These are phyloP conservation scores for Passalora sequoiae DNA, from an alignment of 2,329 filamentous ascomycete genomes.

Conservation along the genomic window DNA sequence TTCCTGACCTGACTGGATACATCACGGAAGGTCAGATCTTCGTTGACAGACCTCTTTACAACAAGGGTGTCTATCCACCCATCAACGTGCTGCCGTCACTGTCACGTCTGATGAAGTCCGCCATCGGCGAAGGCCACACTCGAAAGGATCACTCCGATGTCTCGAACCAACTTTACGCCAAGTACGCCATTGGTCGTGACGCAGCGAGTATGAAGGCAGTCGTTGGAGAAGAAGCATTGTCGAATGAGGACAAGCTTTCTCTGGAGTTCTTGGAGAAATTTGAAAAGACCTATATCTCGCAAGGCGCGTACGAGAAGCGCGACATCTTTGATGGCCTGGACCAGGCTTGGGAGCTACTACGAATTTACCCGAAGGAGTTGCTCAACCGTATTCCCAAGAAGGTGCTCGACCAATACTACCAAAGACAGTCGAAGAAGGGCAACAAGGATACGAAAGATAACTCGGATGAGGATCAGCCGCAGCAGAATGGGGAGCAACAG, in stretches of 20 bases:
- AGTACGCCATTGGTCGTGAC: constrained; percentile 98
- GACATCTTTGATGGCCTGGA: constrained; percentile 91
- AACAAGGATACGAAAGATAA: constrained; percentile 45
- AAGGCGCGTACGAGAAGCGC: constrained; percentile 87
- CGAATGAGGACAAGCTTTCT: constrained; percentile 92
- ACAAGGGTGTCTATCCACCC: constrained; percentile 96
- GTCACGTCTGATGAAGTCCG: constrained; percentile 99
- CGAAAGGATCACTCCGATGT: constrained; percentile 96
- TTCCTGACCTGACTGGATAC: constrained; percentile 97
- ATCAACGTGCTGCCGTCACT: constrained; percentile 98
- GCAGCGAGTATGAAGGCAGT: constrained; percentile 99
- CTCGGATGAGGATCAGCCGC: constrained; percentile 23
- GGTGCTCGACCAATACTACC: constrained; percentile 50
- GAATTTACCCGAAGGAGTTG: constrained; percentile 96
- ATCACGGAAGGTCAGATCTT: constrained; percentile 99
- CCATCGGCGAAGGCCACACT: constrained; percentile 95
- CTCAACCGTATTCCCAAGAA: constrained; percentile 72
- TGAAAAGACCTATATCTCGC: constrained; percentile 87
- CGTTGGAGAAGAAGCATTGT: constrained; percentile 94
- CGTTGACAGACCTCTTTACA: constrained; percentile 86
- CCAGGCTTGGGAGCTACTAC: constrained; percentile 89
- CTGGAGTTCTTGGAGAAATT: constrained; percentile 99
- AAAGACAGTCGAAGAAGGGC: constrained; percentile 40
- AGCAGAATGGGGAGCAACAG: constrained; percentile 26
- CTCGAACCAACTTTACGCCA: constrained; percentile 98